Evolutionary conservation across 169 alveolate genomes (phyloP), one percentile per base, ranked within the genome.

Genomic region (Plasmodium inui): DNA sequence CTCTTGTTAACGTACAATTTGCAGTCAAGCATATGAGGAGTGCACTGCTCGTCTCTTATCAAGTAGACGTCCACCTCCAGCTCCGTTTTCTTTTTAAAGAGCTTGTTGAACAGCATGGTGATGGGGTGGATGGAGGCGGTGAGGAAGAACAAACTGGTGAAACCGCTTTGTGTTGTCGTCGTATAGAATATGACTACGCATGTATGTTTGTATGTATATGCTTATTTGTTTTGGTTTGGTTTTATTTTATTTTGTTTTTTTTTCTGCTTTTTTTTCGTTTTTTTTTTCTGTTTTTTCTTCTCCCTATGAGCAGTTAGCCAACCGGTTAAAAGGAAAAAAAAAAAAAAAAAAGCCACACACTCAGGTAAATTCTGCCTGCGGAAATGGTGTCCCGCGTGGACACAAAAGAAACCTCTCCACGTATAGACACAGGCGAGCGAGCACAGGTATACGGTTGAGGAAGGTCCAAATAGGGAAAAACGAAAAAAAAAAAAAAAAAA

Each of bases 31-130:
- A 78, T 22, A n/a, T 55, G 76, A 0, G 93, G 88, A 9, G 32
- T 86, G 30, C 74, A 86, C 26, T 41, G 39, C 34, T 86, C 55
- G 34, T 76, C 70, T 73, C 76, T 55, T 78, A 86, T 14, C 10
- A 78, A 12, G 57, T 86, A 86, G 12, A 78, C 30, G 41, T 86
- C 88, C 22, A 55, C 88, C 3, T 86, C 83, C 19, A 86, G 32
- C 82, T 76, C 88, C 6, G 70, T 3, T 34, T 78, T 74, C 30
- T 57, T 86, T 76, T 55, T 78, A 32, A 86, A 61, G 55, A 86
- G 37, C 53, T 22, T 53, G 22, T 32, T 86, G 46, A 86, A 86
- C 57, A 55, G 10, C 93, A 86, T 86, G 57, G 57, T 12, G 57
- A 3, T 41, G 50, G 50, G 50, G 14, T 41, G 50, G 12, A 41